phyloP scores from a whole-genome alignment of 148 eudicot species.

The Vaccinium darrowii region DNA sequence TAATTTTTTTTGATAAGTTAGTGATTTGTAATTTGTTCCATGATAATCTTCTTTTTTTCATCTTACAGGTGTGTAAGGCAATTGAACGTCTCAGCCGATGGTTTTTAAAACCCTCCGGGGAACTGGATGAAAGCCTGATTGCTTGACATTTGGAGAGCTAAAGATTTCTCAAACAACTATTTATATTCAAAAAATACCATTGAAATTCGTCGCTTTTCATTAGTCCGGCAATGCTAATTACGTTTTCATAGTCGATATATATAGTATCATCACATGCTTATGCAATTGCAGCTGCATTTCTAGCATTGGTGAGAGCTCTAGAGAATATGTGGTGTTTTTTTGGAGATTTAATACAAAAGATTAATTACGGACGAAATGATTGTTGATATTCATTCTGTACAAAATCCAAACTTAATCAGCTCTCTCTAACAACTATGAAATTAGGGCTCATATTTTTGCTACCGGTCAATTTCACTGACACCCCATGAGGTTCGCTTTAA shows the following conservation, averaged over 20 bases:
- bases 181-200: neutral
- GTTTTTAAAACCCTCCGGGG: constrained; percentile 28
- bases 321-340: too few relatives aligned
- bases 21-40: neutral
- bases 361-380: neutral
- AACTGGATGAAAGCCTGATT: constrained; percentile 9
- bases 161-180: neutral
- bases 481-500: too few relatives aligned
- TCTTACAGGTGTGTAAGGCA: constrained; percentile 48
- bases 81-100: constrained; percentile 27
- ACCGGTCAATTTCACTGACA: too few relatives aligned
- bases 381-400: neutral
- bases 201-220: neutral
- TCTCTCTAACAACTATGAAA: too few relatives aligned
- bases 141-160: constrained; percentile 3
- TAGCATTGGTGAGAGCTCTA: too few relatives aligned
- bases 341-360: too few relatives aligned
- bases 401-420: neutral
- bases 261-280: neutral
- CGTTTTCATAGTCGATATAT: neutral
- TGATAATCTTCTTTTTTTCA: neutral
- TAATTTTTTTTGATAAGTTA: too few relatives aligned
- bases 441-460: too few relatives aligned
- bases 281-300: neutral
- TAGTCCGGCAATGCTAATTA: neutral